Percentiles rank a stretch among this genome's conserved stretches.
phyloP scores from a whole-genome alignment of 345 rosid species.

The Anastatica hierochuntica region DNA sequence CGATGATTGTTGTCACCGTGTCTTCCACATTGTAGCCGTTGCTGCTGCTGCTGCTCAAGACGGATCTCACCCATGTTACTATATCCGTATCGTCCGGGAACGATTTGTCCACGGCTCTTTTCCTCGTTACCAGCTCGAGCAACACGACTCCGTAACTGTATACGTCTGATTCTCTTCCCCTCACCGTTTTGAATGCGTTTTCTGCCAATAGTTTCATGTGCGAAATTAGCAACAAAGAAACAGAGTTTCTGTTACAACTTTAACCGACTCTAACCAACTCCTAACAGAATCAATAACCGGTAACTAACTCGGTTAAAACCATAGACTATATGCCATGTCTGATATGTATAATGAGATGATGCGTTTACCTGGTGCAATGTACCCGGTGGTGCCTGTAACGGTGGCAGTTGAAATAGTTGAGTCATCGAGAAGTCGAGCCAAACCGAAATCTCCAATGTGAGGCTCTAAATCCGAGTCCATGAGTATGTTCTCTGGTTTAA shows the following conservation, averaged over 20 bases:
- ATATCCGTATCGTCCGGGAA: conserved; percentile 30
- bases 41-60: conserved; percentile 22
- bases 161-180: conserved; percentile 55
- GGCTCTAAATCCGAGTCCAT: conserved; percentile 65
- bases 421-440: conserved; percentile 55
- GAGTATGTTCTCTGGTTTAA: conserved; percentile 74
- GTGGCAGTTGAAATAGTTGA: conserved; percentile 32
- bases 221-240: neutral
- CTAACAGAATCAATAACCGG: conserved; percentile 5
- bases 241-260: neutral
- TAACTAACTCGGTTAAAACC: neutral
- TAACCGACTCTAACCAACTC: neutral
- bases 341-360: no score
- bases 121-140: conserved; percentile 52
- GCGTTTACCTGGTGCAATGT: conserved; percentile 75
- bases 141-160: conserved; percentile 65
- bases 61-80: conserved; percentile 41
- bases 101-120: conserved; percentile 38
- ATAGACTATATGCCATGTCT: neutral
- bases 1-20: conserved; percentile 33
- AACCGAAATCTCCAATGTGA: conserved; percentile 75
- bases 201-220: conserved; percentile 32
- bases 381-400: conserved; percentile 62
- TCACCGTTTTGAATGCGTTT: conserved; percentile 39
- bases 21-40: conserved; percentile 18